Percentiles rank a stretch among this genome's conserved stretches.
Conservation (phyloP, 2,329 filamentous ascomycete species). For the Pyrenophora seminiperda region DNA sequence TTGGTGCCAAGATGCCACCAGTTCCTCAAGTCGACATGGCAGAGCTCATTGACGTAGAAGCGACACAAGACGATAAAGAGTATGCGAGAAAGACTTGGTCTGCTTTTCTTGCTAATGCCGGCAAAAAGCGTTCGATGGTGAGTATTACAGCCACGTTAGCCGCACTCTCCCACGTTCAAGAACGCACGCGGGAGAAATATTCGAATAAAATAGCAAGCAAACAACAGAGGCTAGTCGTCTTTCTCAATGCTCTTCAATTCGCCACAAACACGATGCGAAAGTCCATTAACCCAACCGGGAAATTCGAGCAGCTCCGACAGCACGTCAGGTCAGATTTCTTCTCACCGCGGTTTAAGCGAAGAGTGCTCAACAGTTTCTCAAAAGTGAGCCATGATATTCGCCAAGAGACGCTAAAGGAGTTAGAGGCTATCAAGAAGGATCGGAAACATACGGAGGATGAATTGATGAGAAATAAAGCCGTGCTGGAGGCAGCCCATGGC, state of each 20-base stretch:
- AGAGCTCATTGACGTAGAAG: neutral
- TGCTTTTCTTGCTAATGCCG: neutral
- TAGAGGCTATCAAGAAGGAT: neutral
- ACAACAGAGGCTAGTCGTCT: neutral
- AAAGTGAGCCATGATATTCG: neutral
- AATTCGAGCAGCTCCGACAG: slow-evolving; percentile 2
- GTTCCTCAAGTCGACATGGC: neutral
- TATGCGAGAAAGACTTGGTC: neutral
- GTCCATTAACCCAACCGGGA: slow-evolving; percentile 2
- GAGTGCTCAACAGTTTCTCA: neutral
- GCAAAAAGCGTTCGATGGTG: neutral
- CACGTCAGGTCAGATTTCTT: neutral
- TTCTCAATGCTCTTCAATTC: neutral
- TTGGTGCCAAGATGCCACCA: neutral
- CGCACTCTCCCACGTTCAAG: neutral
- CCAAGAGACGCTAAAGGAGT: neutral
- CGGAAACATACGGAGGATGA: neutral
- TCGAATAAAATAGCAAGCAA: neutral
- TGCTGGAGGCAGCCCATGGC: no score
- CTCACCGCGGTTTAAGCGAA: neutral
- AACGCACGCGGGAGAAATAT: neutral
- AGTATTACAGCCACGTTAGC: neutral
- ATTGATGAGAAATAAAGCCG: no score
- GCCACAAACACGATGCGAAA: neutral
- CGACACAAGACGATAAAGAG: neutral